These are phyloP conservation scores for Quercus alba DNA, from an alignment of 306 rosid species.

Conservation along the genomic window DNA sequence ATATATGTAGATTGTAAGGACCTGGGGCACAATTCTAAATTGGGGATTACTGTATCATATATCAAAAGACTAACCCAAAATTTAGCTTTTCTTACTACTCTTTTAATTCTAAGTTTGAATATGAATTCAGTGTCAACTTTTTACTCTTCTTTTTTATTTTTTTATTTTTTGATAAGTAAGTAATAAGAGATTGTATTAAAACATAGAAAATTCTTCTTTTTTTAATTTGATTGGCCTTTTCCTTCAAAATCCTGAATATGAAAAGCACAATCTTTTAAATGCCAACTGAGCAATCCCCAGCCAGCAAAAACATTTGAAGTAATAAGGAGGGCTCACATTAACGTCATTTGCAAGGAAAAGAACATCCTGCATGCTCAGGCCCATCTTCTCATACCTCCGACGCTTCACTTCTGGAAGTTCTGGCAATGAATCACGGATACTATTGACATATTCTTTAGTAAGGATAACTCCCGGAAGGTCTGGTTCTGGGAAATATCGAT, in stretches of 20 bases:
- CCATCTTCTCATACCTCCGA: constrained; percentile 81
- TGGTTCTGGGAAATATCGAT: constrained; percentile 97
- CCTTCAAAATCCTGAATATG: neutral
- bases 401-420: constrained; percentile 96
- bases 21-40: neutral
- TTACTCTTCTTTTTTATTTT: neutral
- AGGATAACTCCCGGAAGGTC: constrained; percentile 88
- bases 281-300: neutral
- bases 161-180: neutral
- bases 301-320: neutral
- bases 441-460: constrained; percentile 64
- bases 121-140: neutral
- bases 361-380: constrained; percentile 92
- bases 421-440: constrained; percentile 59
- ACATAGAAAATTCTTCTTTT: neutral
- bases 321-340: constrained; percentile 54
- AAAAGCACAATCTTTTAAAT: neutral
- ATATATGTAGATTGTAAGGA: constrained; percentile 15
- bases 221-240: too few relatives aligned
- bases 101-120: neutral
- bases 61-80: neutral
- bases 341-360: constrained; percentile 84
- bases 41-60: constrained; percentile 24
- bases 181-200: too few relatives aligned
- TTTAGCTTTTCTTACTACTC: neutral